Evolutionary conservation across 192 early-diverging fungal species (phyloP), one percentile per base, ranked within the genome.

Genomic region (Entomortierella chlamydospora): DNA sequence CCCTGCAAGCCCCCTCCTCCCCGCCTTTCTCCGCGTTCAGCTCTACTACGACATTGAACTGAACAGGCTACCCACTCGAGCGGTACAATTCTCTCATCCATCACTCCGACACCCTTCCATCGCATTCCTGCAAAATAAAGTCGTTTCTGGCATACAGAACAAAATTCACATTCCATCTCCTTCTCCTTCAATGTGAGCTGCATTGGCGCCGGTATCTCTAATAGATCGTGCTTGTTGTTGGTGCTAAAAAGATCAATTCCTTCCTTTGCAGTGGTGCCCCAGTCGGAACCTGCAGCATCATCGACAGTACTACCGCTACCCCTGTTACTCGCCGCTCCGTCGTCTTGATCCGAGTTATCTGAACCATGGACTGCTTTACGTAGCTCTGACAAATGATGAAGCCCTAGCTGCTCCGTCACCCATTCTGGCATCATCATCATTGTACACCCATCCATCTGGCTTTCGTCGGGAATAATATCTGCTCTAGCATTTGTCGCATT

Each of bases 11-110:
- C n/a, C n/a, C n/a, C n/a, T n/a, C n/a, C n/a, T n/a, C 57, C 51
- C 8, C 61, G 52, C 17, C 68, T 55, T 20, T 60, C 76, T 8
- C 57, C 67, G 10, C 31, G n/a, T 25, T 70, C 67, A 0, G 61
- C 76, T 25, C 42, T 62, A 28, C 37, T 68, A 4, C 76, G 53
- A 34, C 76, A 79, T 37, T 79, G 76, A 0, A 79, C 76, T 2
- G 76, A 79, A 43, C 76, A 79, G 9, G 76, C 76, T 11, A 70
- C 63, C 76, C 76, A 79, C 37, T 79, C 76, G 30, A 79, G 28
- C 2, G 76, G 76, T 20, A 79, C 76, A 23, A 79, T 79, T 33
- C 67, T 64, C 57, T 79, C 76, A 55, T 79, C 76, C 76, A 79
- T 79, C 7, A 79, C 76, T 10, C 76, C 76, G n/a, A 79, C 61